phyloP scores from a whole-genome alignment of 2,329 filamentous ascomycete genomes.

The Aaosphaeria arxii region DNA sequence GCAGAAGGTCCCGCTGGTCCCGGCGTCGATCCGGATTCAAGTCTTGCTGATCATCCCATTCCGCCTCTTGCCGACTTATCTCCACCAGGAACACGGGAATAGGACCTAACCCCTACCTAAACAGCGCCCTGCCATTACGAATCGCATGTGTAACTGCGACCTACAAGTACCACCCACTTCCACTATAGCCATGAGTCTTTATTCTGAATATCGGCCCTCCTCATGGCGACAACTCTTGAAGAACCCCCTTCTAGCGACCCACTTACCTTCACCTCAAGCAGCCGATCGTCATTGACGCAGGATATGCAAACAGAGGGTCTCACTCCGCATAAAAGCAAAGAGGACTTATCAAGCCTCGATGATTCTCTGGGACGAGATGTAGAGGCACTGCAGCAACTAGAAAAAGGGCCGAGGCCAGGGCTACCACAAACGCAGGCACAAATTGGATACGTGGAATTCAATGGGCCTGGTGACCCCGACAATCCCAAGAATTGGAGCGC shows the following conservation, averaged over 20 bases:
- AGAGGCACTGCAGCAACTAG: slow-evolving; percentile 4
- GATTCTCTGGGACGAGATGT: slow-evolving; percentile 3
- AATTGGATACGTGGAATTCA: slow-evolving; percentile 78
- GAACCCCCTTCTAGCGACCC: background rate
- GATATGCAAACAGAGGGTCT: background rate
- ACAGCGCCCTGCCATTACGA: background rate
- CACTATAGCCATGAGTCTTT: background rate
- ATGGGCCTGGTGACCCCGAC: slow-evolving; percentile 68
- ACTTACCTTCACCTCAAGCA: slow-evolving; percentile 2
- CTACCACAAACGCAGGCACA: slow-evolving; percentile 67
- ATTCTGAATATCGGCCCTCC: background rate
- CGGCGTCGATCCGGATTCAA: no score
- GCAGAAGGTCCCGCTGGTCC: no score
- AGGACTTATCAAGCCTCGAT: slow-evolving; percentile 4
- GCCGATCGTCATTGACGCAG: slow-evolving; percentile 1
- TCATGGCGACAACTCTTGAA: no score
- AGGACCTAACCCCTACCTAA: no score
- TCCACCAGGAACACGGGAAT: no score
- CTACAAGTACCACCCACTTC: background rate
- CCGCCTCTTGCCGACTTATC: no score
- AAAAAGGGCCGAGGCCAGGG: slow-evolving; percentile 52
- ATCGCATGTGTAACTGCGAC: background rate
- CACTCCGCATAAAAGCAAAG: slow-evolving; percentile 5
- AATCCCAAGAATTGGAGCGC: slow-evolving; percentile 68
- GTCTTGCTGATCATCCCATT: no score